These are phyloP conservation scores for Ochetophila trinervis DNA, from an alignment of 306 rosid genomes.

Conservation along the genomic window DNA sequence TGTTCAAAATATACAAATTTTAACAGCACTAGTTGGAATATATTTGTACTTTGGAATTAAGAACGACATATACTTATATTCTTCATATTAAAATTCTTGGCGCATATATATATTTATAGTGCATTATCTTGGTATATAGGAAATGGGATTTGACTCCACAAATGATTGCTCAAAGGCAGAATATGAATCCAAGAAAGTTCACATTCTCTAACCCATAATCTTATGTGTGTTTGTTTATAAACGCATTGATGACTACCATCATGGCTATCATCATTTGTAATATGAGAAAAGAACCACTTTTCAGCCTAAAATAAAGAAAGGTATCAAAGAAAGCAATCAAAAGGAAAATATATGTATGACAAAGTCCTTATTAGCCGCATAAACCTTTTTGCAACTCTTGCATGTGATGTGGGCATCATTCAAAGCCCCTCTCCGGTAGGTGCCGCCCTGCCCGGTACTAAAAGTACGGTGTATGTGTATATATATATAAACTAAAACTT, in stretches of 20 bases:
- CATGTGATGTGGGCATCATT: not conserved
- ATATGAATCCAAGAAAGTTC: constrained; percentile 34
- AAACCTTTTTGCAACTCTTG: constrained; percentile 9
- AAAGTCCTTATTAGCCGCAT: constrained; percentile 14
- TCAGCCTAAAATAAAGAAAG: constrained; percentile 25
- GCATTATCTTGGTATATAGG: constrained; percentile 13
- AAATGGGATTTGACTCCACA: constrained; percentile 23
- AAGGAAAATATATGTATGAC: not conserved
- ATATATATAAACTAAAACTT: not conserved
- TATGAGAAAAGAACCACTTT: constrained; percentile 46
- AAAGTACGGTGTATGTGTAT: not conserved
- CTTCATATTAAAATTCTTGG: constrained; percentile 3
- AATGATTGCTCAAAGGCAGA: constrained; percentile 41
- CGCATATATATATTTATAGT: not conserved
- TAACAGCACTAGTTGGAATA: not conserved
- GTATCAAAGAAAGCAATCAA: constrained; percentile 20
- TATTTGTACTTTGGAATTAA: not conserved
- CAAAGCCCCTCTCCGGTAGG: too few relatives aligned
- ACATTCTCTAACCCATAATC: constrained; percentile 44
- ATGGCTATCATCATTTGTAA: constrained; percentile 66
- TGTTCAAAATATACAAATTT: not conserved
- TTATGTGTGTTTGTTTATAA: constrained; percentile 44
- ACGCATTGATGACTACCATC: constrained; percentile 51
- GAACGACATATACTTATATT: not conserved
- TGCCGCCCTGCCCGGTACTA: too few relatives aligned